phyloP scores from a whole-genome alignment of 202 grass and related monocot genomes.

The Setaria italica region DNA sequence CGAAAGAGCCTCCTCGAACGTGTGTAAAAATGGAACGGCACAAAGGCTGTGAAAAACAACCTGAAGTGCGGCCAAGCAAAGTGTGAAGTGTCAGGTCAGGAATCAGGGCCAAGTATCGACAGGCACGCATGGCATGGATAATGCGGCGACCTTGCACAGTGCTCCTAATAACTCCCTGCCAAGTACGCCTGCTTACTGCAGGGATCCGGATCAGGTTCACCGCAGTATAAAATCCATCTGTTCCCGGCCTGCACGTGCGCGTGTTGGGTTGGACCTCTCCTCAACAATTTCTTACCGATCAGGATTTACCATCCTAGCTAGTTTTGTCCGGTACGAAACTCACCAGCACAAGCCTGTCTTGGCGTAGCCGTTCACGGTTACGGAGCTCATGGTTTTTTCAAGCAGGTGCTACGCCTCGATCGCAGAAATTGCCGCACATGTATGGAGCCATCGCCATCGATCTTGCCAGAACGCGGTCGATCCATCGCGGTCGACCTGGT shows the following conservation, averaged over 20 bases:
- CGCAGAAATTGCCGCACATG: no score
- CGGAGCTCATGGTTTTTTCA: neutral
- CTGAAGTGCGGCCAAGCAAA: neutral
- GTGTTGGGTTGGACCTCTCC: neutral
- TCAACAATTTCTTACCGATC: no score
- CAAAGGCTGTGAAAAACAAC: neutral
- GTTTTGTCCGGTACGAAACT: no score
- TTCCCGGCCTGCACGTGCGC: neutral
- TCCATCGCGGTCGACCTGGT: neutral
- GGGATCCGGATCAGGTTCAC: conserved; percentile 1
- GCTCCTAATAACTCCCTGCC: neutral
- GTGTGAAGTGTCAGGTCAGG: neutral
- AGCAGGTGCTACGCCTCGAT: neutral
- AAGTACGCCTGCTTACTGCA: neutral
- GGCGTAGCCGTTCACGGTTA: no score
- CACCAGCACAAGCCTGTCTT: no score
- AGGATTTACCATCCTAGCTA: no score
- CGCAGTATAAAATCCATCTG: neutral
- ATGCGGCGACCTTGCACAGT: neutral
- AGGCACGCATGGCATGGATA: neutral
- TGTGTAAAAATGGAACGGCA: neutral
- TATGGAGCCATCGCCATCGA: conserved; percentile 2
- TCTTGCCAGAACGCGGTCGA: neutral
- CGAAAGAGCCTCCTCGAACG: neutral
- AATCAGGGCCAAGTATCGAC: neutral